Evolutionary conservation across 768 basidiomycete species (phyloP).

Genomic region (Auricularia sp.): DNA sequence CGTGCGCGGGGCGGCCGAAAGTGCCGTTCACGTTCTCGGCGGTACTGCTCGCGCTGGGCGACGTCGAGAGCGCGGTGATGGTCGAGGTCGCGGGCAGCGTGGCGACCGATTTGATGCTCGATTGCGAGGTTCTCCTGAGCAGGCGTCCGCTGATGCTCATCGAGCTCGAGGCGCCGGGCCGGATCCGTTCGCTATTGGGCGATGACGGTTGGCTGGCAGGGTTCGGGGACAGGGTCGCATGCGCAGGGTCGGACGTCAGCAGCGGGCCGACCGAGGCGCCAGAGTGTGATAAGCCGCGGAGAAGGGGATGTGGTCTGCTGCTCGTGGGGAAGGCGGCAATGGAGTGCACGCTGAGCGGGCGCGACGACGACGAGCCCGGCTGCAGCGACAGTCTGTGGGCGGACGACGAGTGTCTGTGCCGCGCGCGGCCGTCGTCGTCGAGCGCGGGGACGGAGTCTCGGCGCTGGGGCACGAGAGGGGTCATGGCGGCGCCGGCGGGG

Average conservation of each 20-base stretch:
- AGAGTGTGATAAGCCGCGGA: conserved; percentile 62
- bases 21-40: not conserved
- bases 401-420: conserved; percentile 30
- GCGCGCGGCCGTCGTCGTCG: conserved; percentile 31
- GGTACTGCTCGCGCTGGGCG: not conserved
- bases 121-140: conserved; percentile 42
- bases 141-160: conserved; percentile 20
- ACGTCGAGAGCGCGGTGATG: conserved; percentile 5
- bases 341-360: conserved; percentile 59
- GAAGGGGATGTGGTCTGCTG: conserved; percentile 65
- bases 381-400: conserved; percentile 6
- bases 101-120: conserved; percentile 48
- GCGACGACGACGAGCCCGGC: conserved; percentile 17
- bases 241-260: conserved; percentile 52
- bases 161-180: conserved; percentile 29
- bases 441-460: conserved; percentile 22
- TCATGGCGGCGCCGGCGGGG: conserved; percentile 17
- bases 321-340: conserved; percentile 15
- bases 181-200: not conserved
- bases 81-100: conserved; percentile 42
- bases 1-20: not conserved
- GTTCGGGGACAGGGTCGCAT: conserved; percentile 34
- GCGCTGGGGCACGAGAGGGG: conserved; percentile 20
- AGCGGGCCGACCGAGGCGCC: conserved; percentile 38
- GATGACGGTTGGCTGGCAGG: conserved; percentile 17